These are phyloP conservation scores for Fusarium sp. DNA, from an alignment of 2,329 filamentous ascomycete species.

Conservation along the genomic window DNA sequence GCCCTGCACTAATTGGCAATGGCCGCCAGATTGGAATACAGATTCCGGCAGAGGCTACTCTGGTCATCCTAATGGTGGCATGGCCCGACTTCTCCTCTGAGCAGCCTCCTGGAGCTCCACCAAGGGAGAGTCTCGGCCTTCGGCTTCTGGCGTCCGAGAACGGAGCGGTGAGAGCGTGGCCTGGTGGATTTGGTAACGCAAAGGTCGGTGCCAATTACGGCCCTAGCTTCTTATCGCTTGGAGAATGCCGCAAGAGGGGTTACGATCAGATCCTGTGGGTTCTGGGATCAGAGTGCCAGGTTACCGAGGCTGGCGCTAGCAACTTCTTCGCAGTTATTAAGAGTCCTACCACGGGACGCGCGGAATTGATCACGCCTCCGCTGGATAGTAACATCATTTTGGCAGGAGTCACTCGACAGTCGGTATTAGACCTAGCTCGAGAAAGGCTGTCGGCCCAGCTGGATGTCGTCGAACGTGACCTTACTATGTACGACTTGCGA, in stretches of 20 bases:
- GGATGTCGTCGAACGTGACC: neutral
- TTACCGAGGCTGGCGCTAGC: constrained; percentile 1
- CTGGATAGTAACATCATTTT: neutral
- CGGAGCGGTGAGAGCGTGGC: neutral
- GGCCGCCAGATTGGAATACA: too few relatives aligned
- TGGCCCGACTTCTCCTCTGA: too few relatives aligned
- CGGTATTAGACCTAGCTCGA: neutral
- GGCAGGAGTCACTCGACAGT: neutral
- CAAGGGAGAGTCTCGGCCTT: too few relatives aligned
- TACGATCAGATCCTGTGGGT: neutral
- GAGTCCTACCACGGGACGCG: neutral
- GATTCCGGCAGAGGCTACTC: too few relatives aligned
- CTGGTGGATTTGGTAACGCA: neutral
- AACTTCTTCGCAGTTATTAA: constrained; percentile 1
- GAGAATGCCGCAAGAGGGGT: neutral
- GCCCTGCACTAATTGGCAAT: too few relatives aligned
- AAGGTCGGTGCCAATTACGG: constrained; percentile 4
- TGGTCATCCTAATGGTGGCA: too few relatives aligned
- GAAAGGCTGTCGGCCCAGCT: accelerated
- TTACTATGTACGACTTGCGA: accelerated
- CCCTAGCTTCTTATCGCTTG: neutral
- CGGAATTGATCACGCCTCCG: too few relatives aligned
- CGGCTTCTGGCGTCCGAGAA: too few relatives aligned
- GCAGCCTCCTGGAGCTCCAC: too few relatives aligned
- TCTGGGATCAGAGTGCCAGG: accelerated